Evolutionary conservation across 192 early-diverging fungal genomes (phyloP).

Genomic region (Radiomyces spectabilis): DNA sequence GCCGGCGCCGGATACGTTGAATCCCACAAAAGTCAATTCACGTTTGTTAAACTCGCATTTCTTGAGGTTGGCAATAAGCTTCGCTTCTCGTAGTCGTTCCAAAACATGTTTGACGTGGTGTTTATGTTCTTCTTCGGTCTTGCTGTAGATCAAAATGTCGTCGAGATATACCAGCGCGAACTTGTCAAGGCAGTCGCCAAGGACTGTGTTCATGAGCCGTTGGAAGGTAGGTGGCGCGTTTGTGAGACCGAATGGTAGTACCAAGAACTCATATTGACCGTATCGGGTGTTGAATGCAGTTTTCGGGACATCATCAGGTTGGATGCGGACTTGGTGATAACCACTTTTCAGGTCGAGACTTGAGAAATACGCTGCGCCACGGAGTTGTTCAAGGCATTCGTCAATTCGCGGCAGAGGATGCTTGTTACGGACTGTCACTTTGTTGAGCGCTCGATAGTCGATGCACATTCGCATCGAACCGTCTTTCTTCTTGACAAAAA

Average conservation of each 20-base stretch:
- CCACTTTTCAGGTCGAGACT: slow-evolving; percentile 35
- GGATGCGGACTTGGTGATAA: slow-evolving; percentile 36
- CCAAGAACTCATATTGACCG: slow-evolving; percentile 10
- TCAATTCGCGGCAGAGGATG: slow-evolving; percentile 45
- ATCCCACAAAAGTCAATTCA: slow-evolving; percentile 20
- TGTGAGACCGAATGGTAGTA: slow-evolving; percentile 25
- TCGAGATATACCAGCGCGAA: too few species aligned
- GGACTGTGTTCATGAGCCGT: too few species aligned
- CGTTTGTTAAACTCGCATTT: too few species aligned
- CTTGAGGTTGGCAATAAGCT: too few species aligned
- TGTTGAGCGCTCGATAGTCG: slow-evolving; percentile 41
- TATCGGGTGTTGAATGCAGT: slow-evolving; percentile 20
- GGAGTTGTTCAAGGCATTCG: slow-evolving; percentile 25
- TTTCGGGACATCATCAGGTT: slow-evolving; percentile 23
- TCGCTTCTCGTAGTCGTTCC: too few species aligned
- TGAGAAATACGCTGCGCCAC: slow-evolving; percentile 23
- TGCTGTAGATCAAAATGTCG: too few species aligned
- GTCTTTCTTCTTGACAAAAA: slow-evolving; percentile 34
- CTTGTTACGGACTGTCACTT: slow-evolving; percentile 29
- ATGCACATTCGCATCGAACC: slow-evolving; percentile 20
- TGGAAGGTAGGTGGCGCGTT: too few species aligned
- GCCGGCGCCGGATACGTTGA: slow-evolving; percentile 12
- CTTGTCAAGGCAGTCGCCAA: too few species aligned
- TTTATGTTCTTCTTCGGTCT: too few species aligned
- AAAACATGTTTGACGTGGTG: too few species aligned